Evolutionary conservation across 1,284 basidiomycete genomes (phyloP), one percentile per base, ranked within the genome.

Genomic region (Tremellales sp.): DNA sequence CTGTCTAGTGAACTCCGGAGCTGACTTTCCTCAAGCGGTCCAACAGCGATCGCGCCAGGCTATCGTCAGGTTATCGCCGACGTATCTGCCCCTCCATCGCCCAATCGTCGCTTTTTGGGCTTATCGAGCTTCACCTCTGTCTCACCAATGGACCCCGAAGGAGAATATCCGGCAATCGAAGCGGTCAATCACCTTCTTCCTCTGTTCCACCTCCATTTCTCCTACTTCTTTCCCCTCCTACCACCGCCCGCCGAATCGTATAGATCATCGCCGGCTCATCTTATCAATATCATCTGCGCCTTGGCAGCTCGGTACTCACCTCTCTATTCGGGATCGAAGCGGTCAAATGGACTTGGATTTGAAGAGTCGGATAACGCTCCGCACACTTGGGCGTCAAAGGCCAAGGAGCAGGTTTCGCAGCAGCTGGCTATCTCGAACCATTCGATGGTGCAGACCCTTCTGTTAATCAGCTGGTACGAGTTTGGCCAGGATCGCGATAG

Each of bases 391-490:
- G 52, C 54, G 12, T 43, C 50, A 35, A 60, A 60, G 44, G 58
- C 58, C 7, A 60, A 60, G 35, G 46, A 43, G 37, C 58, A 54
- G 31, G 51, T 49, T 2, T 39, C 45, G 10, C 46, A 46, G 26
- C 37, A 53, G 2, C 29, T 60, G 13, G 50, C 52, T 1, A 40
- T 55, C 8, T 45, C 58, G 5, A 45, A 48, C 17, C 36, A 40
- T n/a, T 47, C 52, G 19, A 49, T 53, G 35, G 51, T 54, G 8
- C 25, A 49, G 43, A 52, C 55, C 6, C 37, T 60, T n/a, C 13
- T 60, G 29, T 37, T 60, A 4, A 46, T 60, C 40, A 57, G 55
- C 49, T 60, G 58, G 58, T 51, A 56, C 36, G 58, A 60, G 46
- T 60, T 60, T 39, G 58, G 45, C 3, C 50, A 46, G 17, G 58